A percentile compares a stretch with the other conserved stretches of the same genome.
phyloP scores from a whole-genome alignment of 2,329 filamentous ascomycete species.

The Diaporthe sp. region DNA sequence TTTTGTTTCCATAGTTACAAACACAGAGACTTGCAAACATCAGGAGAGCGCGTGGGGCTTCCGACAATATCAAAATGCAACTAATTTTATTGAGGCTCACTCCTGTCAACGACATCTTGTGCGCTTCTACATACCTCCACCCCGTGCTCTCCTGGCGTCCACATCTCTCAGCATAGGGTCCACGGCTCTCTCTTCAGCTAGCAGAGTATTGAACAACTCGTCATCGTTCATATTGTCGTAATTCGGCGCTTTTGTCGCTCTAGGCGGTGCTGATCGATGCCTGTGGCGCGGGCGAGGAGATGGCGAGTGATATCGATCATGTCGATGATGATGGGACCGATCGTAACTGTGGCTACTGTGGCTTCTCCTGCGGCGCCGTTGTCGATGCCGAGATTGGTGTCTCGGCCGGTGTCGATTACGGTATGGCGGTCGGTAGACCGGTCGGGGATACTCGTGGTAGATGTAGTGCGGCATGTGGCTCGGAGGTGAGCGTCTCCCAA shows the following conservation, averaged over 20 bases:
- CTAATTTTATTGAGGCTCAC: not conserved
- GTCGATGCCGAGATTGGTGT: not conserved
- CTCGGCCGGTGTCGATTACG: not conserved
- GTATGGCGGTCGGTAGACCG: not conserved
- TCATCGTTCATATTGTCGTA: not conserved
- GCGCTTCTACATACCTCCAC: not conserved
- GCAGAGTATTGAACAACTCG: not conserved
- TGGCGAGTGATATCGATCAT: not conserved
- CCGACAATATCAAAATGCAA: not conserved
- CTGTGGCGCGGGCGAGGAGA: not conserved
- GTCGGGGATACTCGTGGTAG: too few relatives aligned
- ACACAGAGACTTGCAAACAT: not conserved
- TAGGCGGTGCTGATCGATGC: not conserved
- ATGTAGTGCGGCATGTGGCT: not conserved
- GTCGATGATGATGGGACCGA: too few relatives aligned
- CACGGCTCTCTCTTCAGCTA: slow-evolving; percentile 12
- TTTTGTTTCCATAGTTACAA: not conserved
- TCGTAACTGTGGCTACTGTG: not conserved
- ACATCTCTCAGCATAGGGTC: slow-evolving; percentile 14
- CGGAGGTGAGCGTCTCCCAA: not conserved
- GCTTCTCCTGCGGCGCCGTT: not conserved
- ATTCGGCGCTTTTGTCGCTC: not conserved
- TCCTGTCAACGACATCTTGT: too few relatives aligned
- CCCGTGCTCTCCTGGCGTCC: not conserved
- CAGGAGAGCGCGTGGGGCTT: not conserved